A percentile compares a stretch with the other conserved stretches of the same genome.
These are phyloP conservation scores for Euphorbia peplus DNA, from an alignment of 345 rosid genomes.

Conservation along the genomic window DNA sequence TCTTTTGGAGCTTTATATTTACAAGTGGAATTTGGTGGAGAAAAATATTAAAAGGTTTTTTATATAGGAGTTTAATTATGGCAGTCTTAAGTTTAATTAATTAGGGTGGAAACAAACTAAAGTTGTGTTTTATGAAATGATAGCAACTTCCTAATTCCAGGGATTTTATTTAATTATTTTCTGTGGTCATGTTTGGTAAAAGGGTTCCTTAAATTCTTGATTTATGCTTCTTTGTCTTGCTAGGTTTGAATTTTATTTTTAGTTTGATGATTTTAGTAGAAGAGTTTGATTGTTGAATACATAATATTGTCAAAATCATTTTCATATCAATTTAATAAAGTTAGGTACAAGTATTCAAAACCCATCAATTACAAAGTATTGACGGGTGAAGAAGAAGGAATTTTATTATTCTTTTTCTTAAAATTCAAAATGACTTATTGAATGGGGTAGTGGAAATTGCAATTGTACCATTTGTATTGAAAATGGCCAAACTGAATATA, in stretches of 20 bases:
- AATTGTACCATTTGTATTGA: background rate
- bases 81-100: too few relatives aligned
- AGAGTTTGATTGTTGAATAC: constrained; percentile 1
- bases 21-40: background rate
- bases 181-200: background rate
- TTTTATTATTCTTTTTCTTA: background rate
- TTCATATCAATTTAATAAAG: background rate
- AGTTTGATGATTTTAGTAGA: background rate
- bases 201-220: constrained; percentile 6
- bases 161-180: background rate
- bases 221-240: constrained; percentile 9
- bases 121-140: background rate
- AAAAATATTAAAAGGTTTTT: background rate
- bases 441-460: background rate
- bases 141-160: background rate
- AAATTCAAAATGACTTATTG: background rate
- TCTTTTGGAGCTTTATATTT: too few relatives aligned
- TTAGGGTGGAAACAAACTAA: background rate
- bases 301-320: background rate
- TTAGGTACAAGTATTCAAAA: background rate
- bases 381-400: background rate
- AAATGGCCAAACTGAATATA: too few relatives aligned
- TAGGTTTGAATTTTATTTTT: background rate
- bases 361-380: background rate
- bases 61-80: background rate